Conservation (phyloP, 148 eudicot species). For the Drosera capensis region DNA sequence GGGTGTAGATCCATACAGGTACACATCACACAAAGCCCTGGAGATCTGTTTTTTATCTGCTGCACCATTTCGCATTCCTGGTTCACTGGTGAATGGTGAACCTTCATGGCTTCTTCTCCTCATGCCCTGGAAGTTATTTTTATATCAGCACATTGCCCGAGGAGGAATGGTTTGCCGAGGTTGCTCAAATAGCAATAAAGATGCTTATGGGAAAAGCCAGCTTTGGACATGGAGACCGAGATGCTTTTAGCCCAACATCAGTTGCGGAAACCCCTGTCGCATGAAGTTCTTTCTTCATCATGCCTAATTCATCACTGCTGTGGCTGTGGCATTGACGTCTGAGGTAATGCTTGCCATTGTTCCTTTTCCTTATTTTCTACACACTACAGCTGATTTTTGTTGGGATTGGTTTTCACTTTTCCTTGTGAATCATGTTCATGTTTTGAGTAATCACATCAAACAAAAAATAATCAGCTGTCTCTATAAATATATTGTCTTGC, state of each 20-base stretch:
- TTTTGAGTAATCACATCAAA: too few relatives aligned
- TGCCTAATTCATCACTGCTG: neutral
- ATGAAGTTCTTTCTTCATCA: neutral
- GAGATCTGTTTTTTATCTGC: neutral
- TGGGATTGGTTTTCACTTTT: too few relatives aligned
- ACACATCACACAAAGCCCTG: neutral
- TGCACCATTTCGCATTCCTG: neutral
- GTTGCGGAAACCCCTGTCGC: slow-evolving; percentile 3
- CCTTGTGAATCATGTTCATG: too few relatives aligned
- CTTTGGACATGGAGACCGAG: slow-evolving; percentile 26
- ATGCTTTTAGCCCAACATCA: slow-evolving; percentile 51
- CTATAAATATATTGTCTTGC: too few relatives aligned
- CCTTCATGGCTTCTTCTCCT: neutral
- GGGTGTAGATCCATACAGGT: slow-evolving; percentile 88
- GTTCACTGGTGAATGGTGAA: neutral
- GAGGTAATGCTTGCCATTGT: too few relatives aligned
- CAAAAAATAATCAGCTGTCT: too few relatives aligned
- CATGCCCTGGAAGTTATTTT: neutral
- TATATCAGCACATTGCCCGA: slow-evolving; percentile 62
- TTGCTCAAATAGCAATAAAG: slow-evolving; percentile 71
- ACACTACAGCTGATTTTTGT: too few relatives aligned
- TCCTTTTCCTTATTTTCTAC: too few relatives aligned
- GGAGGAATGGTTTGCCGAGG: slow-evolving; percentile 94
- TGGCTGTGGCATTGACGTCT: too few relatives aligned
- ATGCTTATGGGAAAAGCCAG: slow-evolving; percentile 49